phyloP scores from a whole-genome alignment of 192 early-diverging fungal genomes.

The Mortierella antarctica region DNA sequence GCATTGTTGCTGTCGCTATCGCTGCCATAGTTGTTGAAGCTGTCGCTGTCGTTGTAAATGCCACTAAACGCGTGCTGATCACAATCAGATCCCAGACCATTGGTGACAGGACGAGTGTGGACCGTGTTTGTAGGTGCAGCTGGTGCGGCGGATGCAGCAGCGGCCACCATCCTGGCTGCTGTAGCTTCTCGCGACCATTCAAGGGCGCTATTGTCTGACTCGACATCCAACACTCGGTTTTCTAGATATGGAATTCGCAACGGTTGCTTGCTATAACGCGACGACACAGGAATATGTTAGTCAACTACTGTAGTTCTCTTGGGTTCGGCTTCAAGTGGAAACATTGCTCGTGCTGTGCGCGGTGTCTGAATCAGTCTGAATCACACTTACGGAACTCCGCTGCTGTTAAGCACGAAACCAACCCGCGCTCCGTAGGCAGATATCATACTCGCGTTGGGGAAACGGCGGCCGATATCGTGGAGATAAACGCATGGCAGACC shows the following conservation, averaged over 20 bases:
- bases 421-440: slow-evolving; percentile 36
- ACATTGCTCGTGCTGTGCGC: background rate
- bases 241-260: slow-evolving; percentile 41
- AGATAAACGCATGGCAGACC: slow-evolving; percentile 41
- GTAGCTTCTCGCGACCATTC: slow-evolving; percentile 43
- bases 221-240: slow-evolving; percentile 32
- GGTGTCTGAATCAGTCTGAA: background rate
- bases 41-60: slow-evolving; percentile 2
- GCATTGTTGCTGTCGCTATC: background rate
- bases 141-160: slow-evolving; percentile 8
- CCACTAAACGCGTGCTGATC: background rate
- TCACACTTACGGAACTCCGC: slow-evolving; percentile 21
- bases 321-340: background rate
- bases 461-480: slow-evolving; percentile 11
- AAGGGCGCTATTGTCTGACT: slow-evolving; percentile 24
- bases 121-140: slow-evolving; percentile 28
- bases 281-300: background rate
- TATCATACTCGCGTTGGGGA: slow-evolving; percentile 29
- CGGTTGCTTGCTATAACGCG: slow-evolving; percentile 26
- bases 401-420: slow-evolving; percentile 6
- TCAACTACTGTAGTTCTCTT: background rate
- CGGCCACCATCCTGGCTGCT: slow-evolving; percentile 22
- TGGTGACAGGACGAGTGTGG: slow-evolving; percentile 21
- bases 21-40: background rate
- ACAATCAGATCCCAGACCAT: slow-evolving; percentile 9